phyloP scores from a whole-genome alignment of 371 early-diverging fungal genomes.

The Mucor sp. region DNA sequence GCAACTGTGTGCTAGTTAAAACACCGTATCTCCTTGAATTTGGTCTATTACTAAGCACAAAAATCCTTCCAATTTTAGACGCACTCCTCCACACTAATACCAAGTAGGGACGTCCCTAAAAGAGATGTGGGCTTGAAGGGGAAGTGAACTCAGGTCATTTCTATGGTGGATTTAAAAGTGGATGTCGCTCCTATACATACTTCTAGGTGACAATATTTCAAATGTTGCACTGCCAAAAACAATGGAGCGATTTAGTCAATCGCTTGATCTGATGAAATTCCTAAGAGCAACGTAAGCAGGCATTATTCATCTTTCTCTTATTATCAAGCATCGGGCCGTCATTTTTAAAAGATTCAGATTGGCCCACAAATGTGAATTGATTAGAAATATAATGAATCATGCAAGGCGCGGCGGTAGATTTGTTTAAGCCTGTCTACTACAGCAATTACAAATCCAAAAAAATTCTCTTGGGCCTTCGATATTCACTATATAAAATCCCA shows the following conservation, averaged over 20 bases:
- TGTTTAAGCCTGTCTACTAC: constrained; percentile 1
- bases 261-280: no score
- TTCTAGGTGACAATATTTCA: no score
- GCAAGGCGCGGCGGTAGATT: constrained; percentile 12
- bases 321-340: neutral
- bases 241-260: no score
- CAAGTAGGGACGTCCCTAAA: neutral
- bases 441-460: constrained; percentile 14
- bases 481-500: neutral
- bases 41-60: neutral
- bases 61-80: neutral
- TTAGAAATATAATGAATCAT: constrained; percentile 15
- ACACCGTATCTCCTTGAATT: neutral
- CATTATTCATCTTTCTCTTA: no score
- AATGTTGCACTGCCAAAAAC: no score
- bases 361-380: neutral
- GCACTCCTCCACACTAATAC: neutral
- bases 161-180: neutral
- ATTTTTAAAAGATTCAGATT: neutral
- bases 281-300: no score
- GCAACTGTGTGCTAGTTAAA: neutral
- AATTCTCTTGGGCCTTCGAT: neutral
- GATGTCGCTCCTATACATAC: no score
- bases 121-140: neutral
- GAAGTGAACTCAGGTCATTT: neutral